Conservation (phyloP, 2,329 filamentous ascomycete species). For the Phialocephala sp. region DNA sequence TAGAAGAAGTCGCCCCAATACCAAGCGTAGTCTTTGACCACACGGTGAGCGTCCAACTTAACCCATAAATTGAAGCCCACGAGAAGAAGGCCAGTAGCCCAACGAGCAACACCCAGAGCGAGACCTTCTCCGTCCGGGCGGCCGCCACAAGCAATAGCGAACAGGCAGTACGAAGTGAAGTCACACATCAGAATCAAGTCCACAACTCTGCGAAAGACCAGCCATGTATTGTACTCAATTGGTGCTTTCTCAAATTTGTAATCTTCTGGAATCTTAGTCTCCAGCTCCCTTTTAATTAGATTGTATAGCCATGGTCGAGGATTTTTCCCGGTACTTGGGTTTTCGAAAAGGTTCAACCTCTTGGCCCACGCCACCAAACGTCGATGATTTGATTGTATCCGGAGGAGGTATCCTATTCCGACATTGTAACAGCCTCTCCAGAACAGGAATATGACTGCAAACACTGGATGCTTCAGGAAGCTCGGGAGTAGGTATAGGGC, state of each 20-base stretch:
- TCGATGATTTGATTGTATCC: conserved; percentile 87
- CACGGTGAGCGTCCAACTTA: conserved; percentile 94
- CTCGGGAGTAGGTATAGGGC: conserved; percentile 75
- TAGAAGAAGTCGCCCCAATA: conserved; percentile 99
- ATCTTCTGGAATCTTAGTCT: conserved; percentile 92
- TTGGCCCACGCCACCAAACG: conserved; percentile 87
- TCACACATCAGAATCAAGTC: conserved; percentile 99
- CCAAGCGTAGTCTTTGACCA: conserved; percentile 99
- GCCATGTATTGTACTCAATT: conserved; percentile 98
- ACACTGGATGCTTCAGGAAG: conserved; percentile 73
- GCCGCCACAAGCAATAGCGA: conserved; percentile 86
- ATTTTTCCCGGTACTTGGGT: conserved; percentile 80
- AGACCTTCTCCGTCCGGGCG: conserved; percentile 75
- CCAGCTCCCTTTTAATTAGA: conserved; percentile 85
- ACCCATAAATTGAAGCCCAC: conserved; percentile 98
- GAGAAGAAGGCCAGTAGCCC: conserved; percentile 77
- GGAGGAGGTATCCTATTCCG: conserved; percentile 88
- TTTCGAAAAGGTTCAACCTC: conserved; percentile 84
- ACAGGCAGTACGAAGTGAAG: conserved; percentile 95
- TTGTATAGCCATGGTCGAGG: conserved; percentile 82
- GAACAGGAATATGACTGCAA: conserved; percentile 85
- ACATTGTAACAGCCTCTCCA: conserved; percentile 94
- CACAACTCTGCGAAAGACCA: conserved; percentile 92
- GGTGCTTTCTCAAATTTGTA: conserved; percentile 93
- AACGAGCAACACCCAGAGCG: conserved; percentile 73